Percentiles rank a stretch among this genome's conserved stretches.
Conservation (phyloP, 371 early-diverging fungal species). For the Basidiobolus meristosporus region DNA sequence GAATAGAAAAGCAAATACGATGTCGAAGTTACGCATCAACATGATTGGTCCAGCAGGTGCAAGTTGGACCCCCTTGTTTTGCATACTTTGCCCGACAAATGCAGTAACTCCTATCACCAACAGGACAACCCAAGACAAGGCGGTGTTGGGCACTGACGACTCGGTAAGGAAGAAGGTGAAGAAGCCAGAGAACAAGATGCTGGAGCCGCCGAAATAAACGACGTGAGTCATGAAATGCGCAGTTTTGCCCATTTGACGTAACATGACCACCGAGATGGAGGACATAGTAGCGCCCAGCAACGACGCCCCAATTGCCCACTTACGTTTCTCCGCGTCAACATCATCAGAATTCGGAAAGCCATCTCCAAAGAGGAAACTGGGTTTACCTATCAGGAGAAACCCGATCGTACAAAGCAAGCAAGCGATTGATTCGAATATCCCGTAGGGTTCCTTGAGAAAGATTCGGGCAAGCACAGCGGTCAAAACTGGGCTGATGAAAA, state of each 20-base stretch:
- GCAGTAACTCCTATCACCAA: slow-evolving; percentile 12
- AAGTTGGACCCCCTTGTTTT: slow-evolving; percentile 55
- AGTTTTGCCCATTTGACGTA: slow-evolving; percentile 41
- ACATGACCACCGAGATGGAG: slow-evolving; percentile 43
- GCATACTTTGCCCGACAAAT: slow-evolving; percentile 48
- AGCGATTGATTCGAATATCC: slow-evolving; percentile 26
- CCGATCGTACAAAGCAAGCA: slow-evolving; percentile 34
- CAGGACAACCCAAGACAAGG: too few species aligned
- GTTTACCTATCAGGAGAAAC: slow-evolving; percentile 41
- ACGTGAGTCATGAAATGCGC: slow-evolving; percentile 55
- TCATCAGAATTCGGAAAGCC: too few species aligned
- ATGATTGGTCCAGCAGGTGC: slow-evolving; percentile 58
- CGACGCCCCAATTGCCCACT: not conserved
- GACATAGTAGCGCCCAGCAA: slow-evolving; percentile 2
- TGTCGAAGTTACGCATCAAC: slow-evolving; percentile 62
- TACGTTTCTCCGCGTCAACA: too few species aligned
- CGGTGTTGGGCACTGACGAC: slow-evolving; percentile 2
- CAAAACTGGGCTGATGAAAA: slow-evolving; percentile 62
- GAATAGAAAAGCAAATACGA: slow-evolving; percentile 59
- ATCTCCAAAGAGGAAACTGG: slow-evolving; percentile 27
- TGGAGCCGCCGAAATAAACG: slow-evolving; percentile 45
- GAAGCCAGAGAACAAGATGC: slow-evolving; percentile 14
- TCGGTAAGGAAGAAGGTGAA: slow-evolving; percentile 4
- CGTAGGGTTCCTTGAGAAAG: slow-evolving; percentile 43
- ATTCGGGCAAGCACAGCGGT: slow-evolving; percentile 41